phyloP scores from a whole-genome alignment of 768 basidiomycete genomes.

The Candolleomyces aberdarensis region DNA sequence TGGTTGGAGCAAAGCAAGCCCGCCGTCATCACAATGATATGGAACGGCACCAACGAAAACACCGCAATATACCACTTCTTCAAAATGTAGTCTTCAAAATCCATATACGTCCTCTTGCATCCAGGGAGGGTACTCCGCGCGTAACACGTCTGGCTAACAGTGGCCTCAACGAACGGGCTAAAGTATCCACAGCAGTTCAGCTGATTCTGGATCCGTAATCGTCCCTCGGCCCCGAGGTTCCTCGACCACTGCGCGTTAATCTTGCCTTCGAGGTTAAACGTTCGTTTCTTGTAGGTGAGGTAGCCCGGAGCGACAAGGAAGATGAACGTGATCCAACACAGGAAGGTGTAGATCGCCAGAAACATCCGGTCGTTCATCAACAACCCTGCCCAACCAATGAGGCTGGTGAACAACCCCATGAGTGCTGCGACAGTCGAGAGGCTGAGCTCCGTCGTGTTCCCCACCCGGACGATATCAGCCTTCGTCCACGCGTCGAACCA shows the following conservation, averaged over 20 bases:
- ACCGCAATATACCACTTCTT: slow-evolving; percentile 59
- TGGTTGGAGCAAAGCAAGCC: slow-evolving; percentile 75
- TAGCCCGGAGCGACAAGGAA: slow-evolving; percentile 76
- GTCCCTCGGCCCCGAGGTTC: slow-evolving; percentile 52
- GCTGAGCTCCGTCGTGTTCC: slow-evolving; percentile 64
- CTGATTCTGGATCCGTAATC: slow-evolving; percentile 69
- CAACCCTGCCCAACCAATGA: slow-evolving; percentile 78
- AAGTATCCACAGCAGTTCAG: slow-evolving; percentile 81
- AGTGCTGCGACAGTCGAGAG: slow-evolving; percentile 66
- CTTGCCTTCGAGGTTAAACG: slow-evolving; percentile 82
- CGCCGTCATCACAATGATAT: slow-evolving; percentile 60
- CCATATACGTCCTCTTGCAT: slow-evolving; percentile 64
- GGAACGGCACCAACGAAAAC: slow-evolving; percentile 66
- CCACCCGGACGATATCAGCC: slow-evolving; percentile 70
- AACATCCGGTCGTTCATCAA: slow-evolving; percentile 82
- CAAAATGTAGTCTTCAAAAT: slow-evolving; percentile 53
- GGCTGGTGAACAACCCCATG: slow-evolving; percentile 57
- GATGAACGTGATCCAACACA: slow-evolving; percentile 72
- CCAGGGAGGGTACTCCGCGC: slow-evolving; percentile 68
- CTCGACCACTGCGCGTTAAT: slow-evolving; percentile 76
- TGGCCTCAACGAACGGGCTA: slow-evolving; percentile 77
- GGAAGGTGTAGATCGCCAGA: slow-evolving; percentile 73
- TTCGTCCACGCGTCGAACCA: slow-evolving; percentile 74
- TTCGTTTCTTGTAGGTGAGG: slow-evolving; percentile 67
- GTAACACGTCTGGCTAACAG: slow-evolving; percentile 71